phyloP scores from a whole-genome alignment of 768 basidiomycete genomes.

The Psilocybe sp. region DNA sequence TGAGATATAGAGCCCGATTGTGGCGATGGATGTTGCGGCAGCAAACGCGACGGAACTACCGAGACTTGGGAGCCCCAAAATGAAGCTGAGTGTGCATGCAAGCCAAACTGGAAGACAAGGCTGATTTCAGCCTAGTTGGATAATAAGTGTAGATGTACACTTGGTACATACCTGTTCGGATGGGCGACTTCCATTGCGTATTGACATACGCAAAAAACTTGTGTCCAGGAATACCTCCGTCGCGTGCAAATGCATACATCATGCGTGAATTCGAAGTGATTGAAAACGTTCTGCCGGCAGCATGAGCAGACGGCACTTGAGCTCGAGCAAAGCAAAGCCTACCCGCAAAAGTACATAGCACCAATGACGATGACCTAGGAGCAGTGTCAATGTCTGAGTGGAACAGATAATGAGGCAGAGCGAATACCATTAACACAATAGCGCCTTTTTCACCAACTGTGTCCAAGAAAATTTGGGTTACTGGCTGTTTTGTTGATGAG shows the following conservation, averaged over 20 bases:
- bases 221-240: constrained; percentile 70
- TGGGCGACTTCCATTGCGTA: constrained; percentile 55
- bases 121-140: not conserved
- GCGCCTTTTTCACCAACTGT: constrained; percentile 73
- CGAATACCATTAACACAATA: constrained; percentile 64
- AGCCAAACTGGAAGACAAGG: constrained; percentile 59
- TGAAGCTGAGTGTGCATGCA: constrained; percentile 72
- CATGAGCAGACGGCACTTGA: not conserved
- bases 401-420: not conserved
- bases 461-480: constrained; percentile 77
- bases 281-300: constrained; percentile 57
- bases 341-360: constrained; percentile 76
- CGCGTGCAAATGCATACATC: constrained; percentile 81
- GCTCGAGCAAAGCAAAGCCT: constrained; percentile 10
- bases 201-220: constrained; percentile 66
- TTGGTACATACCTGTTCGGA: constrained; percentile 53
- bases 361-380: constrained; percentile 60
- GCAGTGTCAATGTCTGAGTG: not conserved
- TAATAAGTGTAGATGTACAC: not conserved
- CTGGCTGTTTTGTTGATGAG: constrained; percentile 62
- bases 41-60: constrained; percentile 72
- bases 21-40: constrained; percentile 60
- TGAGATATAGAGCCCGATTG: constrained; percentile 74
- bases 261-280: constrained; percentile 78
- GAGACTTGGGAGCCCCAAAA: constrained; percentile 70